phyloP scores from a whole-genome alignment of 2,329 filamentous ascomycete genomes.

The Calonectria leucothoes region DNA sequence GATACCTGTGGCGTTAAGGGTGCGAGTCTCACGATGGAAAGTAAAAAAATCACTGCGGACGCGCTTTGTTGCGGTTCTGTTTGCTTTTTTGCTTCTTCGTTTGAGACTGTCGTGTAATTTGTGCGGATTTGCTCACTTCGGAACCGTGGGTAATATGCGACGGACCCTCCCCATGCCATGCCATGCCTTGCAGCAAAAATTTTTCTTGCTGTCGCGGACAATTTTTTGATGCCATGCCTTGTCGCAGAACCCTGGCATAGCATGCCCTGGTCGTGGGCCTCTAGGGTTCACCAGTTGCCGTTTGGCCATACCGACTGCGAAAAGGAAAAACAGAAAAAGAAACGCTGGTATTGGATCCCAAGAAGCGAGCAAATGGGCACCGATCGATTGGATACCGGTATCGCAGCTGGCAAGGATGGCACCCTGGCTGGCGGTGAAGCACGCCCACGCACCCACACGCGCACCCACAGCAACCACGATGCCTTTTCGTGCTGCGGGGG shows the following conservation, averaged over 20 bases:
- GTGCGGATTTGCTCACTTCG: background rate
- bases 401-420: background rate
- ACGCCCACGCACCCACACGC: background rate
- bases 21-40: background rate
- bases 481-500: slow-evolving; percentile 19
- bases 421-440: slow-evolving; percentile 24
- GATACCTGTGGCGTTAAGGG: background rate
- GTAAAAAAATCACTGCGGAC: background rate
- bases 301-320: slow-evolving; percentile 13
- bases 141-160: slow-evolving; percentile 4
- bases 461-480: background rate
- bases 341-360: slow-evolving; percentile 1
- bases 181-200: slow-evolving; percentile 25
- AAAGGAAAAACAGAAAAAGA: slow-evolving; percentile 15
- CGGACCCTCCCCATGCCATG: background rate
- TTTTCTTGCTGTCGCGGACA: background rate
- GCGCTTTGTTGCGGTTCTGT: background rate
- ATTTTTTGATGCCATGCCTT: slow-evolving; percentile 2
- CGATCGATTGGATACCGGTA: slow-evolving; percentile 24
- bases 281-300: slow-evolving; percentile 1
- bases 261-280: background rate
- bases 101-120: background rate
- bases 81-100: background rate
- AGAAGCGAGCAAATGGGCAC: slow-evolving; percentile 11
- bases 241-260: background rate